These are phyloP conservation scores for Taphrina pruni DNA, from an alignment of 1,139 yeast species.

Conservation along the genomic window DNA sequence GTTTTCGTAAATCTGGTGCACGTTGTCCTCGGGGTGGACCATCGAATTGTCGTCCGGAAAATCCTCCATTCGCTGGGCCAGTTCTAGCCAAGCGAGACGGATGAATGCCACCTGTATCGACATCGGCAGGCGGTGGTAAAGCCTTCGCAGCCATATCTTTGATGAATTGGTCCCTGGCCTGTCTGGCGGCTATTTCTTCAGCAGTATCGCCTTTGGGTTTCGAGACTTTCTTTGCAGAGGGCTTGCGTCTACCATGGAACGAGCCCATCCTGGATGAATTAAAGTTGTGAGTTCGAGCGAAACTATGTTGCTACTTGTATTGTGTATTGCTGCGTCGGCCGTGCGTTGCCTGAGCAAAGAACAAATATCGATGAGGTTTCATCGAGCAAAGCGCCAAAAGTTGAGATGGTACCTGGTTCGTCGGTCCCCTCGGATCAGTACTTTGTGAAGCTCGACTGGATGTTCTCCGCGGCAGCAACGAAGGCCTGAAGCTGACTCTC, in stretches of 20 bases:
- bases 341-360: neutral
- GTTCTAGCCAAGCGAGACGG: conserved; percentile 33
- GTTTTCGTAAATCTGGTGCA: conserved; percentile 35
- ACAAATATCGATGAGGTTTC: conserved; percentile 7
- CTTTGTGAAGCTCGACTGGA: conserved; percentile 26
- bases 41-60: conserved; percentile 13
- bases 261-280: conserved; percentile 5
- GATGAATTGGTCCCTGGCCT: conserved; percentile 33
- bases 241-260: conserved; percentile 31
- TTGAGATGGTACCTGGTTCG: conserved; percentile 12
- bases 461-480: conserved; percentile 40
- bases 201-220: conserved; percentile 27
- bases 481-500: conserved; percentile 48
- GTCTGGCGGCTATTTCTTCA: conserved; percentile 28
- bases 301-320: neutral
- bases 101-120: conserved; percentile 35
- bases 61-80: conserved; percentile 3
- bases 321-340: neutral
- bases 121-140: conserved; percentile 20
- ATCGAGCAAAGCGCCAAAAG: neutral
- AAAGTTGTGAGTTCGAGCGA: neutral
- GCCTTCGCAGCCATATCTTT: conserved; percentile 37
- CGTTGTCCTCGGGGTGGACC: conserved; percentile 33
- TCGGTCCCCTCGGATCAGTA: conserved; percentile 3
- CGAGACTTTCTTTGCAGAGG: conserved; percentile 27